Conservation (phyloP, 2,329 filamentous ascomycete genomes). For the Balansia obtecta region DNA sequence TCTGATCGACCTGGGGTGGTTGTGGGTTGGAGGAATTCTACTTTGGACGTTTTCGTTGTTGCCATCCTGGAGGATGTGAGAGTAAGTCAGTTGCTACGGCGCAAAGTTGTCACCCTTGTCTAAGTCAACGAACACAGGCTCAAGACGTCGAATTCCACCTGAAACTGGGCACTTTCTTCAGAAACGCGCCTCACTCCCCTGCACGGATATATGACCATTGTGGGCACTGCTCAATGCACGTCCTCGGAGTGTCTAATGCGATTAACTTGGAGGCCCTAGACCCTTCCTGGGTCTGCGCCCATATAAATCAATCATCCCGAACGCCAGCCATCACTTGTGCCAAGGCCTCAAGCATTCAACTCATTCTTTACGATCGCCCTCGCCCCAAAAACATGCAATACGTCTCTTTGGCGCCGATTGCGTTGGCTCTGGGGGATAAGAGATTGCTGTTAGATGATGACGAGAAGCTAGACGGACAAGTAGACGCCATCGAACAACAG, state of each 20-base stretch:
- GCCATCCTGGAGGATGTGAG: conserved; percentile 84
- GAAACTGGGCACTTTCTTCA: conserved; percentile 69
- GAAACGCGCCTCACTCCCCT: conserved; percentile 69
- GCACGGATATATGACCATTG: conserved; percentile 74
- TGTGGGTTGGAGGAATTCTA: conserved; percentile 92
- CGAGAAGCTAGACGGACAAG: conserved; percentile 35
- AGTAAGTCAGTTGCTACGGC: conserved; percentile 36
- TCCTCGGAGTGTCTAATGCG: conserved; percentile 72
- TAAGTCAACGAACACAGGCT: conserved; percentile 31
- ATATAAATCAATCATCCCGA: conserved; percentile 35
- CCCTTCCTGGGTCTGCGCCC: conserved; percentile 55
- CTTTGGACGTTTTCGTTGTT: conserved; percentile 79
- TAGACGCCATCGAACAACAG: conserved; percentile 60
- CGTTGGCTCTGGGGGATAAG: conserved; percentile 72
- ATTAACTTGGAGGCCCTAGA: conserved; percentile 39
- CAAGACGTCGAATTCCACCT: conserved; percentile 80
- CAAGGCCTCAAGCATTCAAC: conserved; percentile 62
- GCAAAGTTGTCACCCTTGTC: neutral
- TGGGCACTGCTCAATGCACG: conserved; percentile 69
- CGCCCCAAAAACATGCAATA: conserved; percentile 89
- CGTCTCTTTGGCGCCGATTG: conserved; percentile 80
- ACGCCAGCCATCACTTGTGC: conserved; percentile 66
- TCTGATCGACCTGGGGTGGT: conserved; percentile 70
- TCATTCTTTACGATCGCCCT: conserved; percentile 81
- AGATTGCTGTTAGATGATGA: conserved; percentile 25